Percentiles rank a stretch among this genome's conserved stretches.
Conservation (phyloP, 768 basidiomycete species). For the Lactarius vividus region DNA sequence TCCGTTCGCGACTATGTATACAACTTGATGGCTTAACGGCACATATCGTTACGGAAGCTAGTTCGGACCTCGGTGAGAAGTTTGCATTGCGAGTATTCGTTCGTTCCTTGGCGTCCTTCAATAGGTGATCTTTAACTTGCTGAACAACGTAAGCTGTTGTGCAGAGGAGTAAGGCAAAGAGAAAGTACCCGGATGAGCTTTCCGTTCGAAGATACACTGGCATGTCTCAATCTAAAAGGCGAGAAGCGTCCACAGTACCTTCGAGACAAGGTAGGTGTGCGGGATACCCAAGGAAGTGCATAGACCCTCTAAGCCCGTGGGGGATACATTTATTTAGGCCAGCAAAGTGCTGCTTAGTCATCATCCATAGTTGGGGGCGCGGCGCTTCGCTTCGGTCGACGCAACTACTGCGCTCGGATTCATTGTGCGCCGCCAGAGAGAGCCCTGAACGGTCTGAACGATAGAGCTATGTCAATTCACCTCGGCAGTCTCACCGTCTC, state of each 20-base stretch:
- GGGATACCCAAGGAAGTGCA: too few species aligned
- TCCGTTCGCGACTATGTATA: not conserved
- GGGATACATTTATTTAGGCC: too few species aligned
- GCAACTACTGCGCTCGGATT: not conserved
- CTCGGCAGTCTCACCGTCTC: constrained; percentile 10
- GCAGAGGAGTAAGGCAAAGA: not conserved
- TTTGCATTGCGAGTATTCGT: too few species aligned
- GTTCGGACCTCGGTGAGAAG: too few species aligned
- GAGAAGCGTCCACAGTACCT: not conserved
- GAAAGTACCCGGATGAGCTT: not conserved
- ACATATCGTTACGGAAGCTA: not conserved
- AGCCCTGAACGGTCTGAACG: not conserved
- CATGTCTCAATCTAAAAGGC: not conserved
- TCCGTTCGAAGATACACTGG: not conserved
- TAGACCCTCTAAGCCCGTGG: too few species aligned
- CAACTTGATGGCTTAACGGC: constrained; percentile 2
- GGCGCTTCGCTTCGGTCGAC: not conserved
- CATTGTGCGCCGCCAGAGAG: not conserved
- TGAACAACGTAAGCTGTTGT: not conserved
- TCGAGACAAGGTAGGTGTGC: too few species aligned
- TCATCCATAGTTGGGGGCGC: not conserved
- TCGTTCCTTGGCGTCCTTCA: too few species aligned
- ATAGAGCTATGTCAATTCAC: constrained; percentile 20
- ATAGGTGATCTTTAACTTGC: not conserved
- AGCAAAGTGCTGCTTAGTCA: not conserved